Base-by-base conservation (phyloP, 805 yeast species). In the Suhomyces sp. region DNA sequence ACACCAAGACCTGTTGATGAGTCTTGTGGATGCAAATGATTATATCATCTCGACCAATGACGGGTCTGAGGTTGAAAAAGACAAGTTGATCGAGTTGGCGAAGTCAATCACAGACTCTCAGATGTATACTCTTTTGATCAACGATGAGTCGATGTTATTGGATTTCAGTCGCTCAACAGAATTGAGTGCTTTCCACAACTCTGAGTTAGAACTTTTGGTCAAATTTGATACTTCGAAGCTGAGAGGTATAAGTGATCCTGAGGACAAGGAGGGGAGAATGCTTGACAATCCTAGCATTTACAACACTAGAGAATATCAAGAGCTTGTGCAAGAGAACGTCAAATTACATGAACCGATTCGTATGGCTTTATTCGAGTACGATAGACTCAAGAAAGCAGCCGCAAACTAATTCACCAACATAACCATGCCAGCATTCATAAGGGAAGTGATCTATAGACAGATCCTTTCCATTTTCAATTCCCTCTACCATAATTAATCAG, bases 21-120 rank as follows among this genome's bases (percentile, higher is more conserved):
- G 25, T 12, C 28, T 39, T 4, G 35, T 44, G 14, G 37, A 31
- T 18, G 35, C 26, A 6, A 33, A 33, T 23, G 43, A 40, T 17
- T 19, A 21, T 16, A 11, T 13, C 15, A 20, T 6, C 2, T 7
- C 8, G 13, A 15, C 16, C 5, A n/a, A 25, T 2, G 26, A 11
- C 22, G 26, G 36, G 6, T 31, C 35, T 10, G 38, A 38, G 18
- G 21, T 29, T 11, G 41, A 43, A 12, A 43, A 39, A 17, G 38
- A 38, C 5, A 39, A 35, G 23, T 21, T 53, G 24, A 35, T 46
- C 18, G 30, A 18, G 9, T 35, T 47, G 25, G 48, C 52, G 11
- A 28, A 45, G 17, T 48, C 47, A 15, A 53, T 61, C 52, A 33
- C 44, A 5, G 65, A 62, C 26, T 51, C 42, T 23, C 49, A 60